Evolutionary conservation across 2,329 filamentous ascomycete species (phyloP).

Genomic region (Phaeosphaeriaceae sp.): DNA sequence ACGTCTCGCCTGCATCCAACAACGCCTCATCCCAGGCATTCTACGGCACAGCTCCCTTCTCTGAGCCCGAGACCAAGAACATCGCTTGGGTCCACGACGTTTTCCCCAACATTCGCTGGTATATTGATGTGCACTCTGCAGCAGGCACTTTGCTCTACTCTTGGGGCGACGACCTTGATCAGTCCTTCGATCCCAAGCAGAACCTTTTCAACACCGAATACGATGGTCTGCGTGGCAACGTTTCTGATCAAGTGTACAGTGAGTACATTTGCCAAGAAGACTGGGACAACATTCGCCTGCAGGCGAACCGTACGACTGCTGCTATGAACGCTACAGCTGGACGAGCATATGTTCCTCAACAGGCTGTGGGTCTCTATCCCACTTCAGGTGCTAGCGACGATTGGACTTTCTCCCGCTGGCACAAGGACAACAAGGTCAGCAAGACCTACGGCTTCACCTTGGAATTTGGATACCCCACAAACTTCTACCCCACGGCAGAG

Average conservation of each 20-base stretch:
- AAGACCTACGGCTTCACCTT: slow-evolving; percentile 52
- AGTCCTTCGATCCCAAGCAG: slow-evolving; percentile 55
- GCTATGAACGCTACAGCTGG: slow-evolving; percentile 47
- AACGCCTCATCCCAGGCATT: slow-evolving; percentile 56
- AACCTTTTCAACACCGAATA: slow-evolving; percentile 62
- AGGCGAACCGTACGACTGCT: slow-evolving; percentile 41
- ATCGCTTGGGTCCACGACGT: slow-evolving; percentile 61
- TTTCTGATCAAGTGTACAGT: slow-evolving; percentile 59
- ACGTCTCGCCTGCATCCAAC: slow-evolving; percentile 49
- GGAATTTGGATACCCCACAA: slow-evolving; percentile 51
- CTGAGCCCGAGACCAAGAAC: slow-evolving; percentile 64
- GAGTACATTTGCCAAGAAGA: slow-evolving; percentile 49
- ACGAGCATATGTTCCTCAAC: slow-evolving; percentile 38
- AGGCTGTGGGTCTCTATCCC: slow-evolving; percentile 48
- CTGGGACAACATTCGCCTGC: slow-evolving; percentile 39
- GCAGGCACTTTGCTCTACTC: slow-evolving; percentile 62
- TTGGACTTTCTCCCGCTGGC: slow-evolving; percentile 47
- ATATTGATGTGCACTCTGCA: slow-evolving; percentile 65
- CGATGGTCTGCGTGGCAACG: slow-evolving; percentile 59
- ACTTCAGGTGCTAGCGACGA: slow-evolving; percentile 49
- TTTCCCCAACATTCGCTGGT: slow-evolving; percentile 61
- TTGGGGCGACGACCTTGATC: slow-evolving; percentile 65
- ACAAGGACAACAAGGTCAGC: slow-evolving; percentile 44
- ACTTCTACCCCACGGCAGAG: slow-evolving; percentile 50
- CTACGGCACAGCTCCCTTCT: slow-evolving; percentile 60